Evolutionary conservation across 176 grass and related monocot species (phyloP), one percentile per base, ranked within the genome.

Genomic region (Elaeis guineensis): DNA sequence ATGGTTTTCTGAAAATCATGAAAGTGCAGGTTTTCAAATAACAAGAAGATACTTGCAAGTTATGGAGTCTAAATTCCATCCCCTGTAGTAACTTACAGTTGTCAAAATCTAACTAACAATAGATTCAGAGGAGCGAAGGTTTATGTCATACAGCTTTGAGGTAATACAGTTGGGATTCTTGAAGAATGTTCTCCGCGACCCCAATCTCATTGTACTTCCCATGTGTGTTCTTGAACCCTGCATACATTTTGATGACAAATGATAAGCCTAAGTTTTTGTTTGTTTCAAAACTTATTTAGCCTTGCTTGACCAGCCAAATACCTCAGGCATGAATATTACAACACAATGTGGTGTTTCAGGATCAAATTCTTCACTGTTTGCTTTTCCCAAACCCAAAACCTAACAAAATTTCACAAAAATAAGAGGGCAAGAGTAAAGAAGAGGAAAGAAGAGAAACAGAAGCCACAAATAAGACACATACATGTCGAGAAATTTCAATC

Each of bases 291-390:
- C 35, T 14, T 44, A 44, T 12, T 8, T 39, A 39, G 35, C 9
- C 35, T 23, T 26, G 16, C 58, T 28, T 29, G 19, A 21, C 50
- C 21, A 66, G 76, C 39, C 1, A 77, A 55, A 21, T 87, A 89
- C 93, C 93, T 97, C 93, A 59, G 93, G 93, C 87, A 97, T 97
- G 70, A 75, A 97, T 70, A 97, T 92, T 54, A 92, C 77, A 74
- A 97, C 84, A 78, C 14, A 58, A 51, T 75, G 16, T 67, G 78
- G 67, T 61, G 81, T 51, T 69, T 85, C 62, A 63, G 51, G 24
- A 49, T 91, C 83, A 52, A 97, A 97, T 70, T 97, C 93, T 76
- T 92, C 87, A 83, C 93, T 97, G 71, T 91, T 83, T 62, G 87
- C 93, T 78, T 74, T 63, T 76, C 17, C 69, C 55, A 91, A 57